Base-by-base conservation (phyloP, 2,329 filamentous ascomycete species). In the Hymenoscyphus albidus region DNA sequence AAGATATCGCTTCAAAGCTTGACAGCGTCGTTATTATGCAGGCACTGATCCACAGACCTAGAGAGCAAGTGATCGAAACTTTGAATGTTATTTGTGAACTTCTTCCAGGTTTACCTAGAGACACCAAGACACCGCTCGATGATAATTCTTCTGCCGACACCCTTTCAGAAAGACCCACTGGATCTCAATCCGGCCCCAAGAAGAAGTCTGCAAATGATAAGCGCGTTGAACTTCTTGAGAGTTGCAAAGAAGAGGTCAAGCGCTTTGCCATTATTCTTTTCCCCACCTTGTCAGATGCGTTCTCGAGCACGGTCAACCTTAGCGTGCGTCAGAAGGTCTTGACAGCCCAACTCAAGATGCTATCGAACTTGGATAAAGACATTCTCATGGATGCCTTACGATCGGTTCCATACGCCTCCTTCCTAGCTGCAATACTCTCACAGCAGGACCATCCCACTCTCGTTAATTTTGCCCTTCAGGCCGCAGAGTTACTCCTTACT, bases 21-120 rank as follows among this genome's bases (percentile, higher is more conserved):
- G 94, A 98, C 77, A 97, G 93, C 74, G 94, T 98, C 63, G 86
- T 99, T 57, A 95, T 99, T 73, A 99, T 99, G 96, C 95, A 99
- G 79, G 93, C 96, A 44, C 83, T 99, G 68, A 97, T 99, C 61
- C 95, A 98, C 74, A 88, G 94, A 51, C 95, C 95, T 6, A 88
- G 93, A 64, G 96, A 99, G 70, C 95, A 99, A 77, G 91, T 99
- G 18, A 95, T 94, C 71, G 95, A 99, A 80, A 97, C 96, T 1
- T 84, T 99, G 68, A 98, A 98, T 75, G 93, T 99, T 68, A 93
- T 99, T 69, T 97, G 95, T 79, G 95, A 99, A 78, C 82, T 99
- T 38, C 83, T 99, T 42, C 93, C 94, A 1, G 88, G 86, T 59
- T 81, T 94, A 16, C 88, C 89, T 13, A 83, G 82, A 62, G 80